These are phyloP conservation scores for Trichosporon sp. DNA, from an alignment of 1,284 basidiomycete species.

Conservation along the genomic window DNA sequence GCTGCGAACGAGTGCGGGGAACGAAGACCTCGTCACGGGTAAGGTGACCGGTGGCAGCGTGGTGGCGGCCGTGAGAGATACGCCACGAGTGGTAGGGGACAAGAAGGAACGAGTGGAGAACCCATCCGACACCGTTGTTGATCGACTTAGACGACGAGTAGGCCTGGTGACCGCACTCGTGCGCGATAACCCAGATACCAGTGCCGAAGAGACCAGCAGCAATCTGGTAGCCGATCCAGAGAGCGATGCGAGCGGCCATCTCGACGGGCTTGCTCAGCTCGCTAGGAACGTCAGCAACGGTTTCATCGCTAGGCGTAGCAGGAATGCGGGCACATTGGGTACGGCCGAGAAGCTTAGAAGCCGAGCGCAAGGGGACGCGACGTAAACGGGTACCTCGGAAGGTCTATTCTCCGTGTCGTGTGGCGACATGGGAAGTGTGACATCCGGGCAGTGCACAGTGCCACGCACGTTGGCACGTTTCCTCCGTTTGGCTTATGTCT, in stretches of 20 bases:
- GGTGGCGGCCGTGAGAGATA: slow-evolving; percentile 93
- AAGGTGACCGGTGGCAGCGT: slow-evolving; percentile 91
- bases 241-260: slow-evolving; percentile 61
- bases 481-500: not conserved
- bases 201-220: slow-evolving; percentile 82
- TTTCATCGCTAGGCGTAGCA: slow-evolving; percentile 45
- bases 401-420: not conserved
- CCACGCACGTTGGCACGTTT: slow-evolving; percentile 5
- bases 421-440: not conserved
- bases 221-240: slow-evolving; percentile 82
- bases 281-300: slow-evolving; percentile 3
- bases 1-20: slow-evolving; percentile 75
- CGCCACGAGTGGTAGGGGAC: slow-evolving; percentile 99
- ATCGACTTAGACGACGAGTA: slow-evolving; percentile 92
- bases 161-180: slow-evolving; percentile 87
- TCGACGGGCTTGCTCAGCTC: slow-evolving; percentile 52
- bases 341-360: not conserved
- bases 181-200: slow-evolving; percentile 84
- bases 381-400: slow-evolving; percentile 1
- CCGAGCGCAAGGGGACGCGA: not conserved
- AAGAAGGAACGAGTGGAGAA: slow-evolving; percentile 86
- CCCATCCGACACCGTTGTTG: slow-evolving; percentile 92
- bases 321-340: not conserved
- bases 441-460: slow-evolving; percentile 20
- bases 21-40: slow-evolving; percentile 97